Percentiles rank a stretch among this genome's conserved stretches.
Conservation (phyloP, 176 grass and related monocot genomes). For the Luzula sylvatica region DNA sequence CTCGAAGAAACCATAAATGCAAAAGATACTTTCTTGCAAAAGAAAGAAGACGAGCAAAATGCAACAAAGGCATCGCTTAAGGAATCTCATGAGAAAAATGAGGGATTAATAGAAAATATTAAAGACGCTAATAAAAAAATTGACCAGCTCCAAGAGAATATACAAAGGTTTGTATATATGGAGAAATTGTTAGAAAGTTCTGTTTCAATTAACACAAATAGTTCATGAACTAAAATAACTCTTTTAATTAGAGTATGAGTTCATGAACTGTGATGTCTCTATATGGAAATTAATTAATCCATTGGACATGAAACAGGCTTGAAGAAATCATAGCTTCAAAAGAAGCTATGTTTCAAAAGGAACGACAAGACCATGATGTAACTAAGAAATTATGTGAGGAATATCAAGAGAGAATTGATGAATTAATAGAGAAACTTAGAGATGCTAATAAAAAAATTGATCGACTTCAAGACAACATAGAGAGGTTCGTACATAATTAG, state of each 20-base stretch:
- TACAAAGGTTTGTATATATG: conserved; percentile 31
- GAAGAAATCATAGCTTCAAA: conserved; percentile 25
- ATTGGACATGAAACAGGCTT: conserved; percentile 14
- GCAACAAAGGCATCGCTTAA: conserved; percentile 10
- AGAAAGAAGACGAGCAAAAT: conserved; percentile 6
- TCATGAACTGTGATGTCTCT: conserved; percentile 1
- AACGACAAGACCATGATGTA: conserved; percentile 15
- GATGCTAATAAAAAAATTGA: conserved; percentile 16
- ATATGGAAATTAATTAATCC: background rate
- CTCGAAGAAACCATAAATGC: conserved; percentile 9
- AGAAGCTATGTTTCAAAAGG: conserved; percentile 5
- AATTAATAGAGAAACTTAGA: conserved; percentile 28
- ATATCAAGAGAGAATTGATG: conserved; percentile 23
- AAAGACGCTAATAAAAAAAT: conserved; percentile 62
- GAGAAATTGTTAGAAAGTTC: background rate
- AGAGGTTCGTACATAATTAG: conserved; percentile 11
- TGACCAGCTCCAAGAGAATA: conserved; percentile 34
- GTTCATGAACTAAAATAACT: conserved; percentile 13
- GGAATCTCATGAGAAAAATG: conserved; percentile 43
- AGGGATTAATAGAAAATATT: conserved; percentile 36
- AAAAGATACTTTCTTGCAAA: conserved; percentile 16
- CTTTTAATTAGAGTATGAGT: no score
- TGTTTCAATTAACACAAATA: background rate
- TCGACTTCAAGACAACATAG: conserved; percentile 24
- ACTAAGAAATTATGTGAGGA: conserved; percentile 26